phyloP scores from a whole-genome alignment of 2,329 filamentous ascomycete species.

The Beauveria varroae region DNA sequence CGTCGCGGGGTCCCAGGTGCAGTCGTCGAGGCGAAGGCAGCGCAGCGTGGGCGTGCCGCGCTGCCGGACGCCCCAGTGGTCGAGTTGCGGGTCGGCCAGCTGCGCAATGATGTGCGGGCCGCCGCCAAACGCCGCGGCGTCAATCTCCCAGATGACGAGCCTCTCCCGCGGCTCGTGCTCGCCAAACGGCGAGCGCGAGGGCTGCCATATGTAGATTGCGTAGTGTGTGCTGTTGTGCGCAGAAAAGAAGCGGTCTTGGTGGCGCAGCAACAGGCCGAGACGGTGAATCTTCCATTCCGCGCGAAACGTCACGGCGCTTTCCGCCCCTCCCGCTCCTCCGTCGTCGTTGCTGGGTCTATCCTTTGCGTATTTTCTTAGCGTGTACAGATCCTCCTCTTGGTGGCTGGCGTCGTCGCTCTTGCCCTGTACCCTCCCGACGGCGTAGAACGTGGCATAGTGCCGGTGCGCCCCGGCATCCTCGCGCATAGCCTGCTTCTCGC shows the following conservation, averaged over 20 bases:
- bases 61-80: constrained; percentile 46
- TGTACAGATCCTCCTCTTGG: constrained; percentile 3
- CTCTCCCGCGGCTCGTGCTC: constrained; percentile 51
- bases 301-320: constrained; percentile 41
- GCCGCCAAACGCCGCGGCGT: constrained; percentile 17
- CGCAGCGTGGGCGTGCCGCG: constrained; percentile 41
- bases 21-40: constrained; percentile 40
- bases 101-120: constrained; percentile 39
- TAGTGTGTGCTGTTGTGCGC: constrained; percentile 53
- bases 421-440: constrained; percentile 27
- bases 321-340: background rate
- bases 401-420: constrained; percentile 7
- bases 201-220: constrained; percentile 55
- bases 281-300: constrained; percentile 56
- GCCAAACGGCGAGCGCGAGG: constrained; percentile 46
- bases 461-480: constrained; percentile 34
- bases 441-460: constrained; percentile 54
- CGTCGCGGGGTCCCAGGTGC: constrained; percentile 28
- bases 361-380: background rate
- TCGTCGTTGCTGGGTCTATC: background rate
- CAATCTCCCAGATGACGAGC: constrained; percentile 53
- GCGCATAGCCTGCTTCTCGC: constrained; percentile 40
- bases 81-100: constrained; percentile 44
- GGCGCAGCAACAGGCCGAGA: constrained; percentile 45
- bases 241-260: constrained; percentile 55